These are phyloP conservation scores for Tanacetum coccineum DNA, from an alignment of 129 eudicot species.

Conservation along the genomic window DNA sequence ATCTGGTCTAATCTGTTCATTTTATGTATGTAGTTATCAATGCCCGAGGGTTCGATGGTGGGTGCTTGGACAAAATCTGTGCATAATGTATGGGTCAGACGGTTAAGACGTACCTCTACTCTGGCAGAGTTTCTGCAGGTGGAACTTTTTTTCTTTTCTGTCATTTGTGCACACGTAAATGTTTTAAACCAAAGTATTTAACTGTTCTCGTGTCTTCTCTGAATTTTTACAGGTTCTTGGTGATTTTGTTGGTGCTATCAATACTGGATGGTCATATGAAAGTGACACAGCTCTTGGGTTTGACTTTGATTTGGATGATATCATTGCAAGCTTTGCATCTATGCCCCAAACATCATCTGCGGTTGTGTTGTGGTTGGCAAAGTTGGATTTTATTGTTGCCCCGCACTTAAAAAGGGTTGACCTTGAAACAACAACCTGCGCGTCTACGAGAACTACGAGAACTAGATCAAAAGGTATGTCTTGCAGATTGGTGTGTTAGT, in stretches of 20 bases:
- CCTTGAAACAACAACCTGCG: slow-evolving; percentile 18
- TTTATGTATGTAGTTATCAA: slow-evolving; percentile 47
- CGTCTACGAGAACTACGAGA: slow-evolving; percentile 25
- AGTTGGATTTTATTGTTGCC: slow-evolving; percentile 66
- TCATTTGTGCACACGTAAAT: slow-evolving; percentile 4
- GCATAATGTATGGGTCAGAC: slow-evolving; percentile 83
- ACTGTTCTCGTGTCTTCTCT: not conserved
- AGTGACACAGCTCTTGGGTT: slow-evolving; percentile 29
- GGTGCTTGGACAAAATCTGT: slow-evolving; percentile 82
- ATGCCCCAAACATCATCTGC: slow-evolving; percentile 87
- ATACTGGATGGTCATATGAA: slow-evolving; percentile 56
- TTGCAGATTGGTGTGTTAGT: slow-evolving; percentile 2
- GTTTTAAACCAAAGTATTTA: not conserved
- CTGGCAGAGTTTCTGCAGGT: slow-evolving; percentile 76
- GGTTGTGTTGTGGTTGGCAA: slow-evolving; percentile 81
- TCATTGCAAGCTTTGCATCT: slow-evolving; percentile 52
- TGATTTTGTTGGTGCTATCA: slow-evolving; percentile 79
- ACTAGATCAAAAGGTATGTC: slow-evolving; percentile 38
- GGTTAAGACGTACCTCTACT: slow-evolving; percentile 76
- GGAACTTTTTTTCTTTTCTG: not conserved
- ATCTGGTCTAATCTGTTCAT: not conserved
- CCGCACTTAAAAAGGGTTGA: slow-evolving; percentile 34
- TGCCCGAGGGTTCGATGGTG: slow-evolving; percentile 80
- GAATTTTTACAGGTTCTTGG: slow-evolving; percentile 51
- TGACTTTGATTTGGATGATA: slow-evolving; percentile 38